Percentiles rank a stretch among this genome's conserved stretches.
These are phyloP conservation scores for Eucalyptus marginata DNA, from an alignment of 345 rosid genomes.

Conservation along the genomic window DNA sequence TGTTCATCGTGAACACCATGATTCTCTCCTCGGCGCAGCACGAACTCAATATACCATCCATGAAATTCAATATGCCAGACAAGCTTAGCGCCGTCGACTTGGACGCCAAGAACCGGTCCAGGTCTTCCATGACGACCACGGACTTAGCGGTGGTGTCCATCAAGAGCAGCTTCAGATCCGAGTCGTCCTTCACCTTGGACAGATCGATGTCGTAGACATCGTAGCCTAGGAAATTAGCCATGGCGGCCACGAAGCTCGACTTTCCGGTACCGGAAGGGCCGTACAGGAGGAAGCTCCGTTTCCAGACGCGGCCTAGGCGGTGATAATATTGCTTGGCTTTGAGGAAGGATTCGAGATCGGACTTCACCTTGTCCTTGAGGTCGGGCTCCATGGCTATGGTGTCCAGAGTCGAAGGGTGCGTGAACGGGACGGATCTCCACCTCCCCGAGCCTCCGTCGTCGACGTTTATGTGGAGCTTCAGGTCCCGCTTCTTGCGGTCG, in stretches of 20 bases:
- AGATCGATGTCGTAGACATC: conserved; percentile 40
- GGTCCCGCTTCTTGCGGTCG: conserved; percentile 38
- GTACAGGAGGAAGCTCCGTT: conserved; percentile 35
- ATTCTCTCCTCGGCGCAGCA: conserved; percentile 37
- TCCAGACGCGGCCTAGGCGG: conserved; percentile 44
- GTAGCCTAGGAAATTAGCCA: conserved; percentile 35
- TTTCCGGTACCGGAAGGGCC: conserved; percentile 48
- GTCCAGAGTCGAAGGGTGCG: conserved; percentile 76
- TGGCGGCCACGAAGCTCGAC: conserved; percentile 36
- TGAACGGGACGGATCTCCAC: conserved; percentile 77
- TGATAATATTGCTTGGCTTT: conserved; percentile 39
- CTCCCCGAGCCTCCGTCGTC: conserved; percentile 5
- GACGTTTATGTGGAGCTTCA: conserved; percentile 52
- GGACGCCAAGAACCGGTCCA: conserved; percentile 27
- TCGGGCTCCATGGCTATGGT: conserved; percentile 47
- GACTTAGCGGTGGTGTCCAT: conserved; percentile 20
- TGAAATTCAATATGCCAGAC: conserved; percentile 29
- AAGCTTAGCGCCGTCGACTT: conserved; percentile 7
- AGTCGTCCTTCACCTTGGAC: conserved; percentile 19
- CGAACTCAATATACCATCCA: conserved; percentile 36
- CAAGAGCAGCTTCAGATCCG: conserved; percentile 23
- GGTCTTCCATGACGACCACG: conserved; percentile 32
- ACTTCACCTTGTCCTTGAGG: conserved; percentile 23
- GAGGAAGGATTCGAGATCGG: conserved; percentile 36
- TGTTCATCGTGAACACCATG: conserved; percentile 30